Conservation (phyloP, 768 basidiomycete genomes). For the Leucocoprinus leucothites region DNA sequence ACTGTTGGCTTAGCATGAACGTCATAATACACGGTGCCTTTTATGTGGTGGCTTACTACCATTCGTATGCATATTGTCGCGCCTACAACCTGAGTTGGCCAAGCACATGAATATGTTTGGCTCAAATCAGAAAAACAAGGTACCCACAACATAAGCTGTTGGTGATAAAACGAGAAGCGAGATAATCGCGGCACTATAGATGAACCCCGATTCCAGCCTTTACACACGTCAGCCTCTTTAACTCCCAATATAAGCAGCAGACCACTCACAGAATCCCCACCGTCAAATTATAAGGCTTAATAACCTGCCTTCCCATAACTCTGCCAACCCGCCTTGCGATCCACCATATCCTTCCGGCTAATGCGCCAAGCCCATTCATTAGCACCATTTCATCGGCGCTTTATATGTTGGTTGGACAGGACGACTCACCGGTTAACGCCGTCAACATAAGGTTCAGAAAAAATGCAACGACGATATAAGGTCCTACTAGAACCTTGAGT, state of each 20-base stretch:
- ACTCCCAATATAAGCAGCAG: not conserved
- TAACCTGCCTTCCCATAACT: constrained; percentile 19
- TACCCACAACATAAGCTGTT: constrained; percentile 20
- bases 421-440: constrained; percentile 29
- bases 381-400: not conserved
- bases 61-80: constrained; percentile 17
- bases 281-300: constrained; percentile 22
- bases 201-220: constrained; percentile 22
- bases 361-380: no score
- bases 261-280: constrained; percentile 24
- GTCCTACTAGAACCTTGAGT: constrained; percentile 13
- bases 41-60: constrained; percentile 20
- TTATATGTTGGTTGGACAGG: not conserved
- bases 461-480: constrained; percentile 30
- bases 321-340: constrained; percentile 23
- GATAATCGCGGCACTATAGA: constrained; percentile 18
- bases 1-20: not conserved
- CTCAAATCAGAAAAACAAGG: no score
- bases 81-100: constrained; percentile 17
- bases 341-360: constrained; percentile 30
- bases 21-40: no score
- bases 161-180: constrained; percentile 15
- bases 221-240: not conserved
- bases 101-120: not conserved
- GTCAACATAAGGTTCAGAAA: constrained; percentile 32